Evolutionary conservation across 2,329 filamentous ascomycete species (phyloP), one percentile per base, ranked within the genome.

Genomic region (Fusarium albidum): DNA sequence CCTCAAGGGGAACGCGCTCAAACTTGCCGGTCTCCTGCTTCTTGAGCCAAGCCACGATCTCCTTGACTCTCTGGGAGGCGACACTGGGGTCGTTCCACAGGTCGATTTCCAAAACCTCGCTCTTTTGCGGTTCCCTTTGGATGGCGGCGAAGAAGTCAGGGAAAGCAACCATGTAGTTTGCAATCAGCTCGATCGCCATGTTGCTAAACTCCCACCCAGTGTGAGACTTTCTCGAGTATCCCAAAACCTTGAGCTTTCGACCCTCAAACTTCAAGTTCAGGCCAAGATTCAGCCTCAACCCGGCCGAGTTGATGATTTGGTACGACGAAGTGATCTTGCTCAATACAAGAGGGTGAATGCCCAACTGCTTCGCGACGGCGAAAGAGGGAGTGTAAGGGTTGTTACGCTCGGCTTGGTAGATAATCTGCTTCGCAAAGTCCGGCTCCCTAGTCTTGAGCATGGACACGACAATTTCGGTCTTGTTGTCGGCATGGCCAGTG

Each of bases 271-370:
- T 99, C 63, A 99, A 82, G 68, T 99, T 99, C 56, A 99, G 80
- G 1, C 95, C 95, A 18, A 99, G 79, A 67, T 99, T 99, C 57
- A 96, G 82, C 65, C 91, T 90, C 52, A 92, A 79, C 18, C 90
- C 92, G 51, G 91, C 91, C 5, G 94, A 86, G 14, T 76, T 83
- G 50, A 86, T 85, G 51, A 99, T 90, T 48, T 88, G 90, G 73
- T 96, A 98, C 0, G 94, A 93, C 2, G 95, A 96, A 0, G 95
- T 98, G 67, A 99, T 90, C 80, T 96, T 99, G 74, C 93, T 96
- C 27, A 99, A 79, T 3, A 95, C 90, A 42, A 99, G 80, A 8
- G 93, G 89, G 61, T 96, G 93, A 56, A 99, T 79, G 5, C 85
- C 82, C 10, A 99, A 80, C 69, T 89, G 86, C 68, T 87, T 90